Base-by-base conservation (phyloP, 257 asterid species). In the Nicotiana tabacum region DNA sequence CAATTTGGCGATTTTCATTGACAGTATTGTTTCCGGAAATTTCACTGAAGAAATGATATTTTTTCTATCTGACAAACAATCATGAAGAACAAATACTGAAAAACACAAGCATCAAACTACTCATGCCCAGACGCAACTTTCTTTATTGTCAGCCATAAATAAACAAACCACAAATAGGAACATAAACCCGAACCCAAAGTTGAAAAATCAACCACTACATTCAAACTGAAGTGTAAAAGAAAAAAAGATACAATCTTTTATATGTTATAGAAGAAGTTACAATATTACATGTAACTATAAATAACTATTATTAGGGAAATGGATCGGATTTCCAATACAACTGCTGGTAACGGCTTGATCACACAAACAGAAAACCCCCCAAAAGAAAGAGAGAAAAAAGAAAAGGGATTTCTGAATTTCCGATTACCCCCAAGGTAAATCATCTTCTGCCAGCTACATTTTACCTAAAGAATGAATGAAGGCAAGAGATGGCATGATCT, bases 401-500 rank as follows among this genome's bases (percentile, higher is more conserved):
- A 37, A 68, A 68, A 9, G 2, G 32, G 32, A 37, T 39, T 69
- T 39, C 77, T 68, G 29, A 37, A 21, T 35, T 35, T 35, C 77
- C 21, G 18, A 69, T 69, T 37, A 37, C 32, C 56, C 17, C 9
- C 32, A 35, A 9, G 29, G 55, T n/a, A 66, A 33, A 66, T 66
- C 21, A 66, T 66, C 77, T 33, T 67, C 48, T 8, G 29, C 29
- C 15, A 33, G 53, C 78, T 70, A 30, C 13, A 72, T 12, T 43
- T 43, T 46, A 72, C 48, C 78, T 72, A 6, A 72, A 72, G 78
- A 72, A 43, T 70, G 78, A 70, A 70, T n/a, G 56, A 69, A 69
- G 18, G 77, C 11, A 69, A 18, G 32, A 51, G 77, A 69, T 1
- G 18, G 18, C 32, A 69, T 37, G 77, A 69, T 13, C 77, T 69